Evolutionary conservation across 129 eudicot species (phyloP), one percentile per base, ranked within the genome.

Genomic region (Deinandra increscens): DNA sequence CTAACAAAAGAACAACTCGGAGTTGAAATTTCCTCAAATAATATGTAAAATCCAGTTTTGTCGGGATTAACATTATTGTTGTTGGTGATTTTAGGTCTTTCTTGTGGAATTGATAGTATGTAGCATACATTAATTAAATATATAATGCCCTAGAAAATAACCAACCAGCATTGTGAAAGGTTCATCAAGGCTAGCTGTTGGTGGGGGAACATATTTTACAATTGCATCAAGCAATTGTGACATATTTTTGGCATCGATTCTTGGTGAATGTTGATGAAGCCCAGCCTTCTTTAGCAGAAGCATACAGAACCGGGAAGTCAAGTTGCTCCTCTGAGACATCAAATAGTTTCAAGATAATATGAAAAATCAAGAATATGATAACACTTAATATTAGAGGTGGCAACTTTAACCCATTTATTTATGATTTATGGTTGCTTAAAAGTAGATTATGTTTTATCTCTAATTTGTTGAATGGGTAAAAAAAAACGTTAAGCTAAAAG

Each of bases 221-320:
- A 93, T 89, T 64, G 99, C 95, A 78, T 93, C 92, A 83, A 93
- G 97, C 88, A 93, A 83, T 38, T 78, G 85, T 17, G 95, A 85
- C 99, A 93, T 93, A 83, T 93, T 85, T 76, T 77, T 89, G 7
- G 75, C 79, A 75, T 83, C 91, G 99, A 55, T 60, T 77, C 71
- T 93, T 89, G 63, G 98, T 93, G 73, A 66, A 93, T 29, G 83
- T 84, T 22, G 90, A 75, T 58, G 97, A 87, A 14, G 99, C 97
- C 99, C 99, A 93, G 22, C 99, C 99, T 79, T 93, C 95, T 79
- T 93, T 93, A 66, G 99, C 99, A 63, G 99, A 93, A 72, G 99
- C 99, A 71, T 93, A 93, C 12, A 93, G 84, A 67, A 93, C 99
- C 9, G 99, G 99, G 74, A 93, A 93, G 64, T 87, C 99, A 68